Conservation (phyloP, 2,329 filamentous ascomycete species). For the Penicillium polonicum region DNA sequence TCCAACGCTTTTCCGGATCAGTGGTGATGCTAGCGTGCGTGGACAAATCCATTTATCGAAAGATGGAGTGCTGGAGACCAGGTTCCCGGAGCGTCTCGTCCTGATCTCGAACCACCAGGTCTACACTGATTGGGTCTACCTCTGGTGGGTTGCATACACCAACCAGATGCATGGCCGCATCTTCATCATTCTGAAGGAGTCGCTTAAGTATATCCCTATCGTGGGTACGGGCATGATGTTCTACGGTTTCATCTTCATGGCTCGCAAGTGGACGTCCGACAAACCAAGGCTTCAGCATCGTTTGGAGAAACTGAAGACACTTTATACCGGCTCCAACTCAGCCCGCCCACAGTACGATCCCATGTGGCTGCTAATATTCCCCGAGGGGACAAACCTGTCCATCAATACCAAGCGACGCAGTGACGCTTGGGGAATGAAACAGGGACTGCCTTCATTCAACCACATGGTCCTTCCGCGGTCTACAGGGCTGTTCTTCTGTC, state of each 20-base stretch:
- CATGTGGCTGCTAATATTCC: slow-evolving; percentile 67
- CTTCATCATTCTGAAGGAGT: slow-evolving; percentile 67
- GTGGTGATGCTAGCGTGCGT: slow-evolving; percentile 60
- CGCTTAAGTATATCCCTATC: slow-evolving; percentile 61
- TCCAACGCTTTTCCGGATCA: slow-evolving; percentile 62
- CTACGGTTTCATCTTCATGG: slow-evolving; percentile 66
- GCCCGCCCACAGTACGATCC: slow-evolving; percentile 53
- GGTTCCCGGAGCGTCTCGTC: slow-evolving; percentile 61
- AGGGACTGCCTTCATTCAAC: slow-evolving; percentile 56
- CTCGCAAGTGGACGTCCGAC: slow-evolving; percentile 62
- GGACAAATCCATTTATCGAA: slow-evolving; percentile 58
- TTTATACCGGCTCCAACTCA: slow-evolving; percentile 50
- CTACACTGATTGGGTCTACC: slow-evolving; percentile 68
- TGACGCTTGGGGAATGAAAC: slow-evolving; percentile 57
- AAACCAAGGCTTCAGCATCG: slow-evolving; percentile 59
- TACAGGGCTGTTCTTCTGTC: slow-evolving; percentile 61
- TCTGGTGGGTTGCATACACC: slow-evolving; percentile 68
- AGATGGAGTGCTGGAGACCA: slow-evolving; percentile 58
- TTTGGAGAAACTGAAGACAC: slow-evolving; percentile 55
- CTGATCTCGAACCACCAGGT: slow-evolving; percentile 66
- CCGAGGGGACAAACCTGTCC: slow-evolving; percentile 64
- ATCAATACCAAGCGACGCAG: slow-evolving; percentile 56
- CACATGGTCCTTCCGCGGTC: slow-evolving; percentile 61
- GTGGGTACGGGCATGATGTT: slow-evolving; percentile 64
- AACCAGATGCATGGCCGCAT: slow-evolving; percentile 65